Conservation (phyloP, 805 yeast genomes). For the Teunomyces kruisii region DNA sequence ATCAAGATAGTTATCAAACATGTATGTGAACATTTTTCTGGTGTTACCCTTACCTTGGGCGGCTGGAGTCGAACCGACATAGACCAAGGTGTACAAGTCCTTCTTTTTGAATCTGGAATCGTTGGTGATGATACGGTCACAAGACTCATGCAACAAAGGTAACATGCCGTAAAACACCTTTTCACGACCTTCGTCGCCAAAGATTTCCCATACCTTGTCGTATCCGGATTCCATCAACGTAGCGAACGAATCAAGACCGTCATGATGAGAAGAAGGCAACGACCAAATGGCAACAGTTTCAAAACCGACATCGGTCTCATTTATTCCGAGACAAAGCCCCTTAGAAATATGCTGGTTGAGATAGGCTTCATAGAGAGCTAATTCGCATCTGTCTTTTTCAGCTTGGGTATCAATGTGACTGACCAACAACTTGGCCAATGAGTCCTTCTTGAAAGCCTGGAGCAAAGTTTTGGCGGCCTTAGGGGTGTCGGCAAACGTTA, state of each 20-base stretch:
- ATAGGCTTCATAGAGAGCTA: conserved; percentile 50
- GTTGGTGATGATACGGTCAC: conserved; percentile 40
- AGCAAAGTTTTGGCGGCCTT: conserved; percentile 40
- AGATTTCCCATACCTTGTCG: conserved; percentile 49
- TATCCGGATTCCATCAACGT: conserved; percentile 54
- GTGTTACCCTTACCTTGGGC: conserved; percentile 61
- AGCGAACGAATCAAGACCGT: conserved; percentile 45
- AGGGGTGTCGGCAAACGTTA: conserved; percentile 18
- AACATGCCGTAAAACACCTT: conserved; percentile 52
- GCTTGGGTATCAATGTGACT: conserved; percentile 21
- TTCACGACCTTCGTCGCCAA: conserved; percentile 48
- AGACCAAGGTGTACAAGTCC: conserved; percentile 43
- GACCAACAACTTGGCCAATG: conserved; percentile 31
- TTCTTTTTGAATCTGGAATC: conserved; percentile 40
- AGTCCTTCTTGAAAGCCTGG: conserved; percentile 35
- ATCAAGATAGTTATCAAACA: conserved; percentile 49
- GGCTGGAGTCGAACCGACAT: conserved; percentile 41
- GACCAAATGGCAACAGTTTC: conserved; percentile 60
- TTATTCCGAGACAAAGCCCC: conserved; percentile 51
- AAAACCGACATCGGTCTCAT: conserved; percentile 42
- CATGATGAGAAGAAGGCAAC: conserved; percentile 41
- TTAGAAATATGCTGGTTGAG: conserved; percentile 48
- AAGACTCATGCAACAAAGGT: conserved; percentile 50
- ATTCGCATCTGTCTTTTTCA: conserved; percentile 26
- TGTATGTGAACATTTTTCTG: conserved; percentile 47